These are phyloP conservation scores for Ligustrum vulgare DNA, from an alignment of 257 asterid genomes.

Conservation along the genomic window DNA sequence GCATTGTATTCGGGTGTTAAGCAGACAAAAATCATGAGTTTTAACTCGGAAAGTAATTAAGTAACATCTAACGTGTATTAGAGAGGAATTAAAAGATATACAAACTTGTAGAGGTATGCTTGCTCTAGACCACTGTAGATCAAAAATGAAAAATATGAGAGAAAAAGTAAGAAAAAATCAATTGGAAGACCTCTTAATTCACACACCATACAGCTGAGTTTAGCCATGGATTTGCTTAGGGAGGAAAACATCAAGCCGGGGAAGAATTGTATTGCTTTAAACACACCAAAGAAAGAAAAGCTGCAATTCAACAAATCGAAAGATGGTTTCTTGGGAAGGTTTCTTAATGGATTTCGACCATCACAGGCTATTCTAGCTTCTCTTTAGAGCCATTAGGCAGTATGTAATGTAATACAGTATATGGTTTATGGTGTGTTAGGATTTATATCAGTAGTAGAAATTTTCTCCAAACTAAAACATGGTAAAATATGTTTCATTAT, in stretches of 20 bases:
- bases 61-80: conserved; percentile 9
- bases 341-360: conserved; percentile 49
- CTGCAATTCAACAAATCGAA: conserved; percentile 32
- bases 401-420: conserved; percentile 11
- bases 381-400: conserved; percentile 20
- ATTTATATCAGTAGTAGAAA: conserved; percentile 6
- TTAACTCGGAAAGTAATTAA: conserved; percentile 6
- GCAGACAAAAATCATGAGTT: neutral
- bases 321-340: conserved; percentile 57
- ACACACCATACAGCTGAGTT: conserved; percentile 63
- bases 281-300: conserved; percentile 41
- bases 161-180: conserved; percentile 8
- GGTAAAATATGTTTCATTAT: neutral
- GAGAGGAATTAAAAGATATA: conserved; percentile 8
- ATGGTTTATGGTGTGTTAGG: conserved; percentile 13
- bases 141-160: conserved; percentile 10
- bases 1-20: neutral
- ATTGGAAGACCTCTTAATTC: conserved; percentile 7
- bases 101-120: conserved; percentile 98
- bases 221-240: conserved; percentile 65
- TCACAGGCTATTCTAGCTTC: conserved; percentile 38
- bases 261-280: conserved; percentile 29
- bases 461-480: neutral
- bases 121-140: conserved; percentile 84
- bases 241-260: conserved; percentile 63